Evolutionary conservation across 1,284 basidiomycete species (phyloP), one percentile per base, ranked within the genome.

Genomic region (Anthracocystis walkeri): DNA sequence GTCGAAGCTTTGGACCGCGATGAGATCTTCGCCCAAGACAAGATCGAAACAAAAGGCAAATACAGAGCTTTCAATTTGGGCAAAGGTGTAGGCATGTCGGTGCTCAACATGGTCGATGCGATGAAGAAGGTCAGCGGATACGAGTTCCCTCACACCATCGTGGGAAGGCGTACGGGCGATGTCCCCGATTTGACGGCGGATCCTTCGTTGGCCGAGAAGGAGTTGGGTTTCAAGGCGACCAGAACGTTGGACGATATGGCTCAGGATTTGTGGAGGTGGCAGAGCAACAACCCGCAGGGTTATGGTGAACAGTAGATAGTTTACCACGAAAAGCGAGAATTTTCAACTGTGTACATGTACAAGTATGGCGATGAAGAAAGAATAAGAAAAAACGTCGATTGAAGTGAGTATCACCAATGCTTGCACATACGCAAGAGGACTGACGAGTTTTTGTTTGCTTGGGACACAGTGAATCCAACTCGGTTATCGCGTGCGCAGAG

Each of bases 51-150:
- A 18, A 78, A 85, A 25, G 82, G 91, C 64, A 87, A 87, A 76
- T 97, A 89, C 89, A 93, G 95, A 86, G 94, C 93, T 14, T 99
- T 95, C 89, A 99, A 99, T 87, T 90, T 99, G 38, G 97, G 97
- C 51, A 93, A 92, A 84, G 97, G 97, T 44, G 89, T 90, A 64
- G 97, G 96, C 44, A 91, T 94, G 89, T 93, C 91, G 78, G 96
- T 99, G 25, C 88, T 97, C 55, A 90, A 97, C 85, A 98, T 99
- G 86, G 90, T 97, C 63, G 92, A 94, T 58, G 96, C 96, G 16
- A 99, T 99, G 97, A 89, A 89, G 78, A 92, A 93, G 86, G 93
- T 93, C 1, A 93, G 92, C 31, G 93, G 93, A 65, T 99, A 91
- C 89, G 90, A 93, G 87, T 94, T 91, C 85, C 83, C 83, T 3